Conservation (phyloP, 2,329 filamentous ascomycete species). For the Paraconiothyrium sp. region DNA sequence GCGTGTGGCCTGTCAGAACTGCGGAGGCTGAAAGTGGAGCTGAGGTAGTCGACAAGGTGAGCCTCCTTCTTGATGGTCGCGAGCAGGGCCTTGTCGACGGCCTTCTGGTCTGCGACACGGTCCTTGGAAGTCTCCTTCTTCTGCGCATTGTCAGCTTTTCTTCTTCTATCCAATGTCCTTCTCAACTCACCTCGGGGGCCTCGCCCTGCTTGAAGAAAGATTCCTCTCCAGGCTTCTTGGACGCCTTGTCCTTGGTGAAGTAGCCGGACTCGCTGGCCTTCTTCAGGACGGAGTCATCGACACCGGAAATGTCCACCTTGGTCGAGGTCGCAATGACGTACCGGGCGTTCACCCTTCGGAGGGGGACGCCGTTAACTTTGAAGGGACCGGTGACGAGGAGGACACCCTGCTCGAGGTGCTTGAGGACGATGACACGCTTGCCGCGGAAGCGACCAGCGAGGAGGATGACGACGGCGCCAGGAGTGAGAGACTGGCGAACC, state of each 20-base stretch:
- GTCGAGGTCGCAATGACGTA: constrained; percentile 93
- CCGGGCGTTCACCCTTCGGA: constrained; percentile 90
- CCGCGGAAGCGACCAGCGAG: constrained; percentile 99
- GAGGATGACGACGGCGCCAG: constrained; percentile 97
- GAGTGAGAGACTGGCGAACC: constrained; percentile 87
- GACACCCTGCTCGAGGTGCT: constrained; percentile 95
- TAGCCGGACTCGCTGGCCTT: constrained; percentile 87
- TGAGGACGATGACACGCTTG: constrained; percentile 99
- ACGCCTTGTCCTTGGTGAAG: constrained; percentile 94
- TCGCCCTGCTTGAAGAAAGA: constrained; percentile 99
- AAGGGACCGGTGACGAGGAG: constrained; percentile 99
- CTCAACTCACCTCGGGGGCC: constrained; percentile 85
- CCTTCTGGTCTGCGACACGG: constrained; percentile 97
- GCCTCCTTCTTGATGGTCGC: constrained; percentile 98
- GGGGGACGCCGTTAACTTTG: constrained; percentile 99
- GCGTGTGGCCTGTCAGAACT: constrained; percentile 99
- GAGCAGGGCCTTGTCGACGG: constrained; percentile 94
- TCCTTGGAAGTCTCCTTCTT: constrained; percentile 96
- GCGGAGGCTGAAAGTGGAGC: constrained; percentile 96
- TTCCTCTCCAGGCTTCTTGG: constrained; percentile 97
- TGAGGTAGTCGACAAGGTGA: constrained; percentile 91
- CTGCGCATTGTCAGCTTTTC: constrained; percentile 59
- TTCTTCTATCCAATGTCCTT: not conserved
- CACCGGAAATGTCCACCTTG: constrained; percentile 82
- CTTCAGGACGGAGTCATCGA: constrained; percentile 76